Percentiles rank a stretch among this genome's conserved stretches.
These are phyloP conservation scores for Coelastrella sp. DNA, from an alignment of 139 green algal species.

Conservation along the genomic window DNA sequence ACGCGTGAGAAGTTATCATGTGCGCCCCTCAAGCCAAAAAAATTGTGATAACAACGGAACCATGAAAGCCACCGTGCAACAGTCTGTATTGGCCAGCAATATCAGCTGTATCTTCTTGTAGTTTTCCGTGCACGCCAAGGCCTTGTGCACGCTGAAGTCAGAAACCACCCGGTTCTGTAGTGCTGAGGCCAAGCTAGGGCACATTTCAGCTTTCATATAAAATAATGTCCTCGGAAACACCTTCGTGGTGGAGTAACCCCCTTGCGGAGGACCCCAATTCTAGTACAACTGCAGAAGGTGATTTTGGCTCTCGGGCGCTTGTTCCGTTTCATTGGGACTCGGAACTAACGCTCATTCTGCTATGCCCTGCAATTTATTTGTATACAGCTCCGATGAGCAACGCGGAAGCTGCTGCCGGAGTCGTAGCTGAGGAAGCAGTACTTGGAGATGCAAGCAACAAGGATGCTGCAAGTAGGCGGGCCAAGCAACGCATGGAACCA, in stretches of 20 bases:
- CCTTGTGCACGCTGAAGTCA: not conserved
- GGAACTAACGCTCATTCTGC: not conserved
- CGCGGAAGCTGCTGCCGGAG: not conserved
- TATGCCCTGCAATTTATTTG: not conserved
- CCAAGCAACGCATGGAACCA: not conserved
- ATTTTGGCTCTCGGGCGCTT: not conserved
- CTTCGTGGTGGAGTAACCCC: constrained; percentile 19
- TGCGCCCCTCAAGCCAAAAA: too few species aligned
- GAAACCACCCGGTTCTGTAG: not conserved
- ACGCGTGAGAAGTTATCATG: not conserved
- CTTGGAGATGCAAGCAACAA: constrained; percentile 9
- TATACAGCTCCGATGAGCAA: not conserved
- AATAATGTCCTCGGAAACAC: constrained; percentile 12
- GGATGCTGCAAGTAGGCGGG: not conserved
- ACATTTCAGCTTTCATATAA: not conserved
- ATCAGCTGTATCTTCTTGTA: not conserved
- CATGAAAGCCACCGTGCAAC: not conserved
- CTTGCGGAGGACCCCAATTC: not conserved
- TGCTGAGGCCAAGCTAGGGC: not conserved
- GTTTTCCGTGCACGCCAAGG: not conserved
- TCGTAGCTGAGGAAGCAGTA: not conserved
- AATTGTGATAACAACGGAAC: not conserved
- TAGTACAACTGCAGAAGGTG: not conserved
- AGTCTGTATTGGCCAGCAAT: not conserved
- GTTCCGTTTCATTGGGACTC: not conserved